These are phyloP conservation scores for Triticum urartu DNA, from an alignment of 176 grass and related monocot genomes.

Conservation along the genomic window DNA sequence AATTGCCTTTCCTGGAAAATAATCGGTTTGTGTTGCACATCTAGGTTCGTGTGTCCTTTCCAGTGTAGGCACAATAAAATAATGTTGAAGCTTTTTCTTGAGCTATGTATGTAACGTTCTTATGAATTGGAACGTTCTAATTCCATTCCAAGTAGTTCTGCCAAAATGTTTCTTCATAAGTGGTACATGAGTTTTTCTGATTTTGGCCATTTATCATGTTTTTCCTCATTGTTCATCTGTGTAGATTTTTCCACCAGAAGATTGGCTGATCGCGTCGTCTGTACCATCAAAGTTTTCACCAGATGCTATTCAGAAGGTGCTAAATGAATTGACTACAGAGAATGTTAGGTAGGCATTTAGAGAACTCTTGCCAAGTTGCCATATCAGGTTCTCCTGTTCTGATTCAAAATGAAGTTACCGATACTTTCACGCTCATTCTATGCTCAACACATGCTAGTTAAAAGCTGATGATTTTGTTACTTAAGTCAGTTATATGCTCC, in stretches of 20 bases:
- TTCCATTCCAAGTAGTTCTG: background rate
- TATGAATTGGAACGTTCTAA: background rate
- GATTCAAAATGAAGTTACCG: background rate
- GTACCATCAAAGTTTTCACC: constrained; percentile 81
- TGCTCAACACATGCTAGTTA: constrained; percentile 6
- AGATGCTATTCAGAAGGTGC: constrained; percentile 62
- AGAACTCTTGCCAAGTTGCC: background rate
- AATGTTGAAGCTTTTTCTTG: background rate
- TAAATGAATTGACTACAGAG: constrained; percentile 77
- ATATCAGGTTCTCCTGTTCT: background rate
- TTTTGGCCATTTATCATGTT: background rate
- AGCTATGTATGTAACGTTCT: constrained; percentile 12
- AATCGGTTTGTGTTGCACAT: background rate
- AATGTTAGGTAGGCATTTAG: constrained; percentile 82
- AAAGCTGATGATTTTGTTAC: background rate
- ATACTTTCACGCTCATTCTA: background rate
- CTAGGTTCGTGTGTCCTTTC: background rate
- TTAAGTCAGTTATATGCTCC: background rate
- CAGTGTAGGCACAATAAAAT: background rate
- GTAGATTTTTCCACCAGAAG: constrained; percentile 86
- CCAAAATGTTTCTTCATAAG: background rate
- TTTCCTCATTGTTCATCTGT: background rate
- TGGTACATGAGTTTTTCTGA: background rate
- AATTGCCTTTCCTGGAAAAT: background rate
- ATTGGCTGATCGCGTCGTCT: constrained; percentile 77